Evolutionary conservation across 2,329 filamentous ascomycete species (phyloP), one percentile per base, ranked within the genome.

Genomic region (Macrophomina tecta): DNA sequence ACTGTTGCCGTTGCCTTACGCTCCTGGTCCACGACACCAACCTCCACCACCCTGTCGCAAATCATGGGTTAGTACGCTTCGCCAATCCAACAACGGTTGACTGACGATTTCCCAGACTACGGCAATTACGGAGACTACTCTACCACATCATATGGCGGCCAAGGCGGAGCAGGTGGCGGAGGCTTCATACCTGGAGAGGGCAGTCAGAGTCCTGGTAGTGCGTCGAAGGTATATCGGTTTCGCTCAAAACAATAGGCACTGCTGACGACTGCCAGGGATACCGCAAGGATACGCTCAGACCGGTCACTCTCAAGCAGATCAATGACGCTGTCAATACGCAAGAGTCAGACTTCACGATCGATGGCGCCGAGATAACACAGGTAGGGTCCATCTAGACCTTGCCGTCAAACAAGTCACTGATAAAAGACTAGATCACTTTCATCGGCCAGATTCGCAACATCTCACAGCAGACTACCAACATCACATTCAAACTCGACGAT

Each of bases 221-320:
- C 75, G 55, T 62, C 65, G 66, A 76, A 71, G 68, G 75, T 74
- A 67, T 65, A 64, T 28, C 9, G 8, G 6, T n/a, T 14, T 28
- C 4, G 18, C 23, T n/a, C 12, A 51, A 51, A 6, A 30, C 1
- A 7, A 8, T 4, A 32, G 32, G 1, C 38, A 38, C 38, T 8
- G 46, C 46, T 62, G 18, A 60, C n/a, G 1, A 30, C 32, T 14
- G n/a, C 14, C 68, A 88, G 85, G 82, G 83, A 68, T 91, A 91
- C 77, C 85, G 86, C 72, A 92, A 96, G 79, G 93, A 97, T 74
- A 94, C 93, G 23, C 86, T 99, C 63, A 91, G 95, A 52, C 94
- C 95, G 0, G 91, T 97, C 55, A 99, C 95, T 11, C 92, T 98
- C 81, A 97, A 97, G 80, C 95, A 99, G 81, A 87, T 97, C 67